Base-by-base conservation (phyloP, 1,284 basidiomycete genomes). In the Cryptococcus depauperatus region DNA sequence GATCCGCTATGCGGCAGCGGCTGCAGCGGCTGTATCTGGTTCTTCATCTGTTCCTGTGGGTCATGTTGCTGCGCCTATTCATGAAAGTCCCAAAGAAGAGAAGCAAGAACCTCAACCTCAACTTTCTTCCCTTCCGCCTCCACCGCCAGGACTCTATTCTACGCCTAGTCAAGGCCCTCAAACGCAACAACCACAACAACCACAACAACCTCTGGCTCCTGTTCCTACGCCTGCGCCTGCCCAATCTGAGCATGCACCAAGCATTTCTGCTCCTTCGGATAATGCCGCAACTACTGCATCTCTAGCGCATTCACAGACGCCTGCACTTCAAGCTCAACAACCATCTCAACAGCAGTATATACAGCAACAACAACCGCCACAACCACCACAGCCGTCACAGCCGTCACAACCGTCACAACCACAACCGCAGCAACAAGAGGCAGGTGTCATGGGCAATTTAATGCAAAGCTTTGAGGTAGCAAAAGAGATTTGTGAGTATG, bases 381-480 rank as follows among this genome's bases (percentile, higher is more conserved):
- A n/a, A n/a, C n/a, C n/a, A n/a, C 21, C 35, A 13, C 4, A 16
- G 38, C 38, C 23, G 14, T n/a, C 7, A n/a, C 38, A 40, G 26
- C 23, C 38, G 14, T 22, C 38, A 6, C 39, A 41, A 19, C 26
- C 28, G 18, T 9, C 13, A 9, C 35, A 16, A 8, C n/a, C n/a
- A n/a, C n/a, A n/a, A n/a, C n/a, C n/a, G n/a, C 16, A 22, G 19
- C 39, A 41, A 41, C 45, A 48, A 10, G 41, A 46, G 38, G 42
- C 49, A 23, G 64, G 64, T 66, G 76, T 91, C 80, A 44, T 99
- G 59, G 87, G 89, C 14, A 92, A 96, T 66, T 76, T 99, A 43
- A 92, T 97, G 34, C 81, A 85, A 27, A 92, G 88, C 38, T 98
- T 97, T 64, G 93, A 97, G 73, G 85, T 79, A 39, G 90, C 89